These are phyloP conservation scores for Croton laevigatus DNA, from an alignment of 441 rosid species.

Conservation along the genomic window DNA sequence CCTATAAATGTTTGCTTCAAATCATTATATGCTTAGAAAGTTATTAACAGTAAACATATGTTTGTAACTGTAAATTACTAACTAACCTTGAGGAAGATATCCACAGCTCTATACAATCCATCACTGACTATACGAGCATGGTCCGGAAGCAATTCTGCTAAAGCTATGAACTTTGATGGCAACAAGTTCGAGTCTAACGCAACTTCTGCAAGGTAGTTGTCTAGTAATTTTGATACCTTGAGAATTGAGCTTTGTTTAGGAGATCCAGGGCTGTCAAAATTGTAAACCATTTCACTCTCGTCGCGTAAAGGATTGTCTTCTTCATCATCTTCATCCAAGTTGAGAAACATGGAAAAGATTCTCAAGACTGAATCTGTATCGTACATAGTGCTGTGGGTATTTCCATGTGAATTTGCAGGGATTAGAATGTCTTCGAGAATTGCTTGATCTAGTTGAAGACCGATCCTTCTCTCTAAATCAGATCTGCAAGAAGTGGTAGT, in stretches of 20 bases:
- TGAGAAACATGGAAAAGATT: slow-evolving; percentile 80
- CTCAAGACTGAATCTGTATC: slow-evolving; percentile 81
- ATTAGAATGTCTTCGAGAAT: slow-evolving; percentile 89
- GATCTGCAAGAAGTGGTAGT: slow-evolving; percentile 65
- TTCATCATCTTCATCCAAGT: slow-evolving; percentile 78
- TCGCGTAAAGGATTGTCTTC: slow-evolving; percentile 56
- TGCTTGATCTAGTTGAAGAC: slow-evolving; percentile 92
- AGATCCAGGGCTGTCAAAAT: slow-evolving; percentile 88
- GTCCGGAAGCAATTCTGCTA: slow-evolving; percentile 87
- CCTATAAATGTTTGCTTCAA: slow-evolving; percentile 31
- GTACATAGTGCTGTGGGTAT: slow-evolving; percentile 51
- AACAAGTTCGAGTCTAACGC: slow-evolving; percentile 70
- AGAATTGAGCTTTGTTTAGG: slow-evolving; percentile 91
- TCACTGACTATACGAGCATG: slow-evolving; percentile 84
- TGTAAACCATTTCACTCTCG: slow-evolving; percentile 78
- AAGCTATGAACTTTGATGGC: slow-evolving; percentile 75
- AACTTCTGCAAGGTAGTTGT: slow-evolving; percentile 80
- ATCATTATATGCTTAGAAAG: no score
- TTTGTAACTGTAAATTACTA: not conserved
- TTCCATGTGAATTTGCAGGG: slow-evolving; percentile 62
- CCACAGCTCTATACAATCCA: slow-evolving; percentile 86
- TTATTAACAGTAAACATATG: not conserved
- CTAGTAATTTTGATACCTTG: slow-evolving; percentile 85
- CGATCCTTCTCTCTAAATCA: slow-evolving; percentile 81
- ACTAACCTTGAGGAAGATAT: slow-evolving; percentile 79